phyloP scores from a whole-genome alignment of 2,329 filamentous ascomycete species.

The Balansia obtecta region DNA sequence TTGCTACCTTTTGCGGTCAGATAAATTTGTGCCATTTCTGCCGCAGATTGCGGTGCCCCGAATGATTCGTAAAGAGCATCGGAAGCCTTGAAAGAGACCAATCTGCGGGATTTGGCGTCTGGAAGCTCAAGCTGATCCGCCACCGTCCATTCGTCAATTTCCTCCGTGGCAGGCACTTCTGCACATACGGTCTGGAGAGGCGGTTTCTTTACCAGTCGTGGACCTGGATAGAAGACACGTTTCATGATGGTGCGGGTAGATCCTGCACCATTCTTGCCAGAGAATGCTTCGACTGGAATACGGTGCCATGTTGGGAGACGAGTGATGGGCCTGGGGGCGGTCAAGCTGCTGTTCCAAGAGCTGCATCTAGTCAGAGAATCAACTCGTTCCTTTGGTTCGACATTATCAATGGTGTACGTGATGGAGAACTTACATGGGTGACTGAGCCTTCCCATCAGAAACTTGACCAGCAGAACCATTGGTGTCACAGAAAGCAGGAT shows the following conservation, averaged over 20 bases:
- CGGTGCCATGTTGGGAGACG: slow-evolving; percentile 20
- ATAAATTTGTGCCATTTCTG: slow-evolving; percentile 3
- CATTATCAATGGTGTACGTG: not conserved
- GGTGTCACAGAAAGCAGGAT: not conserved
- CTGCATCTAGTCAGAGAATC: slow-evolving; percentile 8
- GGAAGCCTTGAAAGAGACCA: not conserved
- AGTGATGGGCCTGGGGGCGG: slow-evolving; percentile 9
- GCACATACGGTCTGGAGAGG: not conserved
- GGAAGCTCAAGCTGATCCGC: slow-evolving; percentile 3
- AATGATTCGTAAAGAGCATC: not conserved
- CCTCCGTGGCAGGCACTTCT: not conserved
- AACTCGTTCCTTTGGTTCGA: not conserved
- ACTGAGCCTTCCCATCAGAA: not conserved
- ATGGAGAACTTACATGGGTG: slow-evolving; percentile 1
- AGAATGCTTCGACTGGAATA: slow-evolving; percentile 14
- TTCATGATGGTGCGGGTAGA: slow-evolving; percentile 19
- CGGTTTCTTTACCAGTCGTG: not conserved
- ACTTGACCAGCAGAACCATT: not conserved
- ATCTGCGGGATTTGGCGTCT: slow-evolving; percentile 5
- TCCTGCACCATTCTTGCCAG: slow-evolving; percentile 8
- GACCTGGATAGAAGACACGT: slow-evolving; percentile 14
- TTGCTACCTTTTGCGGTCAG: slow-evolving; percentile 19
- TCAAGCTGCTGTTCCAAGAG: slow-evolving; percentile 12
- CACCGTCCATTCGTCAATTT: slow-evolving; percentile 1
- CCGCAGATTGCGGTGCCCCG: slow-evolving; percentile 4